Evolutionary conservation across 495 filamentous ascomycete genomes (phyloP), one percentile per base, ranked within the genome.

Genomic region (Antarctomyces pellizariae): DNA sequence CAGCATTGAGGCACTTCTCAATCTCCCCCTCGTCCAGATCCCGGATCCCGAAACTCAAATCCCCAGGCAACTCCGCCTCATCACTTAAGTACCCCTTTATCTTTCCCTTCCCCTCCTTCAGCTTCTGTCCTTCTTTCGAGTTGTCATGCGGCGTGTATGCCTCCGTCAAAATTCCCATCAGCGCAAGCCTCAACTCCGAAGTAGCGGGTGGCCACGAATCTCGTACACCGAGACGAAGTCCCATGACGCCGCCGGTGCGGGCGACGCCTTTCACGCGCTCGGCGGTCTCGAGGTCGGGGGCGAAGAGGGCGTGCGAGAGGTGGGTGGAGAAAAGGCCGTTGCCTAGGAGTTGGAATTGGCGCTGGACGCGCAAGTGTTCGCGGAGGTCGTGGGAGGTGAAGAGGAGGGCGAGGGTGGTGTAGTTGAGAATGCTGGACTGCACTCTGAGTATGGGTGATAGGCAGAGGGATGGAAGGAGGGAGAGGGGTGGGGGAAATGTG

Each of bases 171-270:
- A 93, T 59, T 0, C 79, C 84, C 59, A 82, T 90, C 20, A 97
- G 55, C 8, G 77, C 78, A 2, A 93, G 56, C 1, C 79, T 67
- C 16, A 97, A 53, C 39, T 97, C 86, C 3, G 80, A 91, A 45
- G 75, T 86, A 17, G 80, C 79, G 5, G 86, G 84, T 13, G 84
- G 84, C 86, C 84, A 93, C 14, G 58, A 75, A 24, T 75, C 64
- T 31, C 78, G 60, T 10, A 56, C 67, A 5, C 72, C 75, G 1
- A 93, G 48, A 6, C 75, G 70, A 19, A 93, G 54, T 2, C 86
- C 86, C 53, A 89, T 83, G 24, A 58, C 55, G 5, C 69, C 71
- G 7, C 72, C 71, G 18, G 57, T 66, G 3, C 72, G 62, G 9
- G 72, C 58, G 12, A 69, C 63, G 3, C 76, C 75, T 9, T 58